phyloP scores from a whole-genome alignment of 495 filamentous ascomycete species.

The Penicillium antarcticum region DNA sequence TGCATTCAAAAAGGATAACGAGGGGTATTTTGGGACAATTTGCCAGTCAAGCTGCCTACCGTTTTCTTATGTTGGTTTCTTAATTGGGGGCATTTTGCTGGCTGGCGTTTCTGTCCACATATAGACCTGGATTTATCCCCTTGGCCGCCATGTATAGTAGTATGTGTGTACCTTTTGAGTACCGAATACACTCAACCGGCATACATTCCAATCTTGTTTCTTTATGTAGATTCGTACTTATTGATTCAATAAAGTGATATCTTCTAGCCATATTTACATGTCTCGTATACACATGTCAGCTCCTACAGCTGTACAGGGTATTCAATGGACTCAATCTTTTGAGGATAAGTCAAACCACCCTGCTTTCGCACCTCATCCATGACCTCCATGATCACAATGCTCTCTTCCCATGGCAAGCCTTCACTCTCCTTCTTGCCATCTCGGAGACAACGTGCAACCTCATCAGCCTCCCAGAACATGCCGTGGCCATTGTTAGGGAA shows the following conservation, averaged over 20 bases:
- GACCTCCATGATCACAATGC: constrained; percentile 85
- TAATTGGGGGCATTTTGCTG: constrained; percentile 8
- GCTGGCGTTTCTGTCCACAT: constrained; percentile 19
- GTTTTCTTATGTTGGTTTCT: constrained; percentile 17
- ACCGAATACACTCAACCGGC: constrained; percentile 19
- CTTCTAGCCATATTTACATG: neutral
- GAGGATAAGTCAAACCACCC: constrained; percentile 74
- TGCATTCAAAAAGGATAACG: constrained; percentile 5
- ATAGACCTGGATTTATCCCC: constrained; percentile 23
- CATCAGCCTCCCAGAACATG: constrained; percentile 96
- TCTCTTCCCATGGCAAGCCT: constrained; percentile 72
- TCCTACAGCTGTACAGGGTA: constrained; percentile 49
- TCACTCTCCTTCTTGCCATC: constrained; percentile 82
- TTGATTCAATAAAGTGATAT: too few species aligned
- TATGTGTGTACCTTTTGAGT: constrained; percentile 20
- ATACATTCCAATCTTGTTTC: neutral
- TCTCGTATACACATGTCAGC: neutral
- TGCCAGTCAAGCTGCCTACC: constrained; percentile 10
- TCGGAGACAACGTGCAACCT: constrained; percentile 75
- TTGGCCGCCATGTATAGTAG: constrained; percentile 28
- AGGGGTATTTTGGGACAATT: constrained; percentile 3
- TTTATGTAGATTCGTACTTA: too few species aligned
- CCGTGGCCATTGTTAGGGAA: constrained; percentile 71
- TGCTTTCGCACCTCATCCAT: constrained; percentile 88
- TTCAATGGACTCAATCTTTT: constrained; percentile 73